Evolutionary conservation across 345 rosid genomes (phyloP).

Genomic region (Litchi chinensis): DNA sequence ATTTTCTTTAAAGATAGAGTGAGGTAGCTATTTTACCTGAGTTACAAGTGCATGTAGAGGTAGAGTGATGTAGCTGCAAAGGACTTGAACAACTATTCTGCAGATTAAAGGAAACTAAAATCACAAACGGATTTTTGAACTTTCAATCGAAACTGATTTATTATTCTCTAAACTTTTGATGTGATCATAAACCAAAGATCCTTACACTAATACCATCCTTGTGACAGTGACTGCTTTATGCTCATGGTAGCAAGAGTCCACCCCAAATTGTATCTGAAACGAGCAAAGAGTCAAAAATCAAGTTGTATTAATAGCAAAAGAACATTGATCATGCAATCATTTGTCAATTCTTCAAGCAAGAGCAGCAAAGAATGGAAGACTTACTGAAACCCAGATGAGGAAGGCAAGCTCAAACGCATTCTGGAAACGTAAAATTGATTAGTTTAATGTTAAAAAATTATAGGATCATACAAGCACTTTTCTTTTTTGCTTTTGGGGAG

Average conservation of each 20-base stretch:
- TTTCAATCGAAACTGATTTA: background rate
- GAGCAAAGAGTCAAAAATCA: background rate
- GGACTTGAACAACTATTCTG: conserved; percentile 42
- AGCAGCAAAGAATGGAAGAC: background rate
- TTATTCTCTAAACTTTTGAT: background rate
- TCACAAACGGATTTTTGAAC: background rate
- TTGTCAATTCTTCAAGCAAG: background rate
- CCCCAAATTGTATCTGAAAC: conserved; percentile 28
- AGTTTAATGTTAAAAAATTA: background rate
- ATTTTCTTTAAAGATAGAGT: no score
- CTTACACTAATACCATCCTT: conserved; percentile 30
- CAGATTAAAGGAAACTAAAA: background rate
- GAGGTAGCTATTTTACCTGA: conserved; percentile 18
- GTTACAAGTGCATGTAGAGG: conserved; percentile 43
- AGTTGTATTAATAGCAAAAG: background rate
- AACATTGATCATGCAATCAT: background rate
- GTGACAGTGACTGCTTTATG: background rate
- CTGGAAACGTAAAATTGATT: conserved; percentile 24
- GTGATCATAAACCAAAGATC: background rate
- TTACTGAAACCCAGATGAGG: conserved; percentile 48
- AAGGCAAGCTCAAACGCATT: conserved; percentile 56
- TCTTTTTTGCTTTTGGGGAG: background rate
- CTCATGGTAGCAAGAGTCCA: conserved; percentile 34
- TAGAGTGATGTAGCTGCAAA: conserved; percentile 52
- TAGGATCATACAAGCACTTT: no score